A percentile compares a stretch with the other conserved stretches of the same genome.
These are phyloP conservation scores for Rhododendron henanense DNA, from an alignment of 148 eudicot genomes.

Conservation along the genomic window DNA sequence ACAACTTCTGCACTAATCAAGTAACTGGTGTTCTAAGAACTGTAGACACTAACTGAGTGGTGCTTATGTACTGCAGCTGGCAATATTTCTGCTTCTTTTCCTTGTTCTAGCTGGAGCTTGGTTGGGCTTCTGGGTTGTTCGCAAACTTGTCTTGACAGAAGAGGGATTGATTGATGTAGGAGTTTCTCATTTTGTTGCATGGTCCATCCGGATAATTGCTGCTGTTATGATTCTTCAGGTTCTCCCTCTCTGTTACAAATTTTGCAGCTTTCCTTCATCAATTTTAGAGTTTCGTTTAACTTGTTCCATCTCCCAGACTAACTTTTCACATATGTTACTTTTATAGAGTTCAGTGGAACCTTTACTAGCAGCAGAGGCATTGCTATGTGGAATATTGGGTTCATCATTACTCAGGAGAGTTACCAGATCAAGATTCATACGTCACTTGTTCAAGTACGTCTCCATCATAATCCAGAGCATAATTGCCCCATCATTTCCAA, in stretches of 20 bases:
- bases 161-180: conserved; percentile 69
- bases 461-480: background rate
- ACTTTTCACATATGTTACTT: conserved; percentile 13
- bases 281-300: background rate
- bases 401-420: conserved; percentile 41
- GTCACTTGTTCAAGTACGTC: conserved; percentile 50
- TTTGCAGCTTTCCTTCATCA: background rate
- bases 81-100: conserved; percentile 52
- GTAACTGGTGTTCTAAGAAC: conserved; percentile 2
- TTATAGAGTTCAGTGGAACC: conserved; percentile 81
- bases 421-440: conserved; percentile 35
- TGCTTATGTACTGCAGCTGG: conserved; percentile 56
- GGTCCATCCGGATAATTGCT: conserved; percentile 77
- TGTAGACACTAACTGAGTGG: background rate
- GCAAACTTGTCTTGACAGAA: conserved; percentile 69
- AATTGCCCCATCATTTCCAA: background rate
- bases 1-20: background rate
- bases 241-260: background rate
- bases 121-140: conserved; percentile 96
- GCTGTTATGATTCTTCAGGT: conserved; percentile 86
- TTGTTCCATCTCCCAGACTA: background rate
- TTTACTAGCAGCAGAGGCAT: conserved; percentile 59
- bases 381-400: conserved; percentile 48
- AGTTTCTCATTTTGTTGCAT: conserved; percentile 65
- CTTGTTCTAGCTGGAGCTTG: conserved; percentile 81